Evolutionary conservation across 495 filamentous ascomycete species (phyloP), one percentile per base, ranked within the genome.

Genomic region (Collariella sp.): DNA sequence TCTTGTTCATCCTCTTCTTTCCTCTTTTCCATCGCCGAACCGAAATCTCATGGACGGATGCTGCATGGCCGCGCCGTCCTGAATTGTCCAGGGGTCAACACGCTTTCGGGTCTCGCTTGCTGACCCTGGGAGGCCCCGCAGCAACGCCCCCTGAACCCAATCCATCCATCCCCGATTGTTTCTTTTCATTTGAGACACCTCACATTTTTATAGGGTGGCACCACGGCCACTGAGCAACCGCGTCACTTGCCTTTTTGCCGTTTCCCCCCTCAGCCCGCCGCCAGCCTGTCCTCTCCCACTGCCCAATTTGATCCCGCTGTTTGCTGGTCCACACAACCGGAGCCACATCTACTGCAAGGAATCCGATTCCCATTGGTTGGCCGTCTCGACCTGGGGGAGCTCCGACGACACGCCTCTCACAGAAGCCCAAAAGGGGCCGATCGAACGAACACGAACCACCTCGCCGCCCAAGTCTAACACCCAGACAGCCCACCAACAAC

Each of bases 181-280:
- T 50, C 49, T 59, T 46, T 46, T 62, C 62, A 67, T 67, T 67
- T 57, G 62, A 61, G 50, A 54, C 61, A 63, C 34, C 55, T 50
- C 46, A 56, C 58, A 41, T 56, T 57, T 58, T 58, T 55, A 44
- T 56, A 57, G 52, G 52, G 62, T 62, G 62, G 54, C 59, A 64
- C 64, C 57, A 61, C 55, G 29, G 29, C 19, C 23, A 24, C 39
- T 29, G 54, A 56, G 40, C 46, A 38, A 44, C 22, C 54, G 54
- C 46, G 54, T 55, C n/a, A 40, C 20, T 46, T 43, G 34, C 34
- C 39, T 16, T 43, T 16, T 43, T n/a, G 38, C 38, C 16, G 24
- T 9, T 24, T n/a, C 40, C 40, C 41, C 16, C n/a, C 36, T 20
- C 24, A 31, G 23, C 43, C n/a, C 23, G 45, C 34, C 44, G 52